Evolutionary conservation across 1,139 yeast genomes (phyloP), one percentile per base, ranked within the genome.

Genomic region (Yarrowia galli): DNA sequence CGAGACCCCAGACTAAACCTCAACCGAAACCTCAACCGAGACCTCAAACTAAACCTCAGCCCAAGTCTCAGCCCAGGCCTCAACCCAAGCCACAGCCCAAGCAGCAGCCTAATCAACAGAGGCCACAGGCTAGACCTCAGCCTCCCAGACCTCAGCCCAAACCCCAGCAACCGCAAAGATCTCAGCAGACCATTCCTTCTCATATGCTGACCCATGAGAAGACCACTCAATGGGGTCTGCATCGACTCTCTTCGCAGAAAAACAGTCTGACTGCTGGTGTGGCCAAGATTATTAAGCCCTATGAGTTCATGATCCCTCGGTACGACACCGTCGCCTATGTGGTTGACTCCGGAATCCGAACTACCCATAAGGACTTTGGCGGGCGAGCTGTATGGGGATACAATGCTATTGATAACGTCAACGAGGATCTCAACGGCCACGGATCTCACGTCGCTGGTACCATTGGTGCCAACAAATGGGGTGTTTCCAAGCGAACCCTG

Each of bases 381-480:
- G 97, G 97, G 70, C 89, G 99, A 79, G 99, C 98, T 71, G 76
- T 75, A 58, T 93, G 98, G 98, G 98, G 98, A 74, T 78, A 76
- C 18, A 75, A 74, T 64, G 72, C 70, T 46, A 73, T 80, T 45
- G 85, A 88, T 74, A 92, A 98, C 60, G 84, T 95, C 73, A 97
- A 93, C 75, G 77, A 81, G 65, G 98, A 95, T 78, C 96, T 96
- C 67, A 93, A 93, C 77, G 99, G 98, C 68, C 99, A 95, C 81
- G 96, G 96, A 71, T 77, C 82, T 61, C 84, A 81, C 75, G 81
- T 83, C 72, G 81, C 91, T 7, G 91, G 89, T 70, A 84, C 88
- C 56, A 82, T 86, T 74, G 89, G 84, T 20, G 87, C 89, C 56
- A 79, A 81, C 73, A 79, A 82, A 68, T 87, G 82, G 76, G 91